phyloP scores from a whole-genome alignment of 2,329 filamentous ascomycete species.

The Karstenula rhodostoma region DNA sequence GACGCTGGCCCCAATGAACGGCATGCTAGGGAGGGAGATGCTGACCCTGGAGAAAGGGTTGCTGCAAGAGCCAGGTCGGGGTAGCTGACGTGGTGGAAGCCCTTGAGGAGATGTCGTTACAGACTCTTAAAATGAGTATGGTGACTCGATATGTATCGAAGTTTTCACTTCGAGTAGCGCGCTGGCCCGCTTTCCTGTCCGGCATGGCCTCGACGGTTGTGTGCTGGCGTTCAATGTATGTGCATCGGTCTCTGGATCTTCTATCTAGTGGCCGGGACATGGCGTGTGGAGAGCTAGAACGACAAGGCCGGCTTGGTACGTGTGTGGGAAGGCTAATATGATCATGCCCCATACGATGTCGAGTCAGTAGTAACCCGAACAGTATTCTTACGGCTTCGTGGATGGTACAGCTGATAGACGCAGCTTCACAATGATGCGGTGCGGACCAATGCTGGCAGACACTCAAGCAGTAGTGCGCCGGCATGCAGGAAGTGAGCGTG shows the following conservation, averaged over 20 bases:
- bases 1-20: conserved; percentile 9
- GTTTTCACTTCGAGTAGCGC: background rate
- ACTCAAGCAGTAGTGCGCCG: too few relatives aligned
- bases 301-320: background rate
- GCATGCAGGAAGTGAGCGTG: too few relatives aligned
- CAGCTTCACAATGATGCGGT: too few relatives aligned
- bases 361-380: background rate
- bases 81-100: background rate
- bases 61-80: background rate
- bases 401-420: too few relatives aligned
- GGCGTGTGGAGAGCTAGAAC: background rate
- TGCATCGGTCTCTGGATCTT: background rate
- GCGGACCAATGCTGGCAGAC: too few relatives aligned
- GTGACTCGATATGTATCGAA: background rate
- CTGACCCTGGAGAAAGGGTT: conserved; percentile 6
- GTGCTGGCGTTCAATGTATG: conserved; percentile 1
- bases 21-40: background rate
- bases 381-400: background rate
- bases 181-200: background rate
- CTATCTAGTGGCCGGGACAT: background rate
- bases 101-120: background rate
- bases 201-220: conserved; percentile 1
- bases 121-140: background rate
- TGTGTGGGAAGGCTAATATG: background rate
- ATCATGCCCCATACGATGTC: background rate